These are phyloP conservation scores for Schwanniomyces pseudopolymorphus DNA, from an alignment of 805 yeast species.

Conservation along the genomic window DNA sequence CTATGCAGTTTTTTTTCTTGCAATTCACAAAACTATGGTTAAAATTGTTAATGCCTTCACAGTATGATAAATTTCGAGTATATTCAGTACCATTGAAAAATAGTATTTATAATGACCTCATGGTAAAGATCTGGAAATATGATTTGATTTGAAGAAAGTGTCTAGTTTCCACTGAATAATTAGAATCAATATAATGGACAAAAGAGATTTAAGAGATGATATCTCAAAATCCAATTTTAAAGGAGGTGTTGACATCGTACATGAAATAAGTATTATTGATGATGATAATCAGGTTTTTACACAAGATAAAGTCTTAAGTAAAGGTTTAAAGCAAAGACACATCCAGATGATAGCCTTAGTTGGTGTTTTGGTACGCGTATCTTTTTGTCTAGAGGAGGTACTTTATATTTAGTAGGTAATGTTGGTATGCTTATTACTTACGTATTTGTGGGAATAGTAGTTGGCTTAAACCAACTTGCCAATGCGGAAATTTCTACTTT, in stretches of 20 bases:
- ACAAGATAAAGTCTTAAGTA: conserved; percentile 13
- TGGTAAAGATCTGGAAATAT: too few species aligned
- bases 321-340: conserved; percentile 18
- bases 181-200: background rate
- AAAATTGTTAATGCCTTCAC: background rate
- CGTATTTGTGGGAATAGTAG: conserved; percentile 44
- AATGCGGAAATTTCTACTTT: conserved; percentile 39
- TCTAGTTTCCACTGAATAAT: background rate
- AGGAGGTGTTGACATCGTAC: background rate
- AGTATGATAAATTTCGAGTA: background rate
- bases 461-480: conserved; percentile 39
- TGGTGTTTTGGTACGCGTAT: conserved; percentile 50
- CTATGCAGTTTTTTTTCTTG: background rate
- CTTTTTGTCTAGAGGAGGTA: conserved; percentile 53
- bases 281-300: background rate
- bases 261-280: background rate
- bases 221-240: background rate
- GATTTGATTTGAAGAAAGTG: background rate
- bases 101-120: background rate
- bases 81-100: background rate
- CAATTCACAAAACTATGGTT: background rate
- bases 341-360: conserved; percentile 20
- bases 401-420: conserved; percentile 42
- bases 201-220: background rate
- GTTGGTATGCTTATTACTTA: conserved; percentile 52